A percentile compares a stretch with the other conserved stretches of the same genome.
phyloP scores from a whole-genome alignment of 331 rosid genomes.

The Pyrus hybrid region DNA sequence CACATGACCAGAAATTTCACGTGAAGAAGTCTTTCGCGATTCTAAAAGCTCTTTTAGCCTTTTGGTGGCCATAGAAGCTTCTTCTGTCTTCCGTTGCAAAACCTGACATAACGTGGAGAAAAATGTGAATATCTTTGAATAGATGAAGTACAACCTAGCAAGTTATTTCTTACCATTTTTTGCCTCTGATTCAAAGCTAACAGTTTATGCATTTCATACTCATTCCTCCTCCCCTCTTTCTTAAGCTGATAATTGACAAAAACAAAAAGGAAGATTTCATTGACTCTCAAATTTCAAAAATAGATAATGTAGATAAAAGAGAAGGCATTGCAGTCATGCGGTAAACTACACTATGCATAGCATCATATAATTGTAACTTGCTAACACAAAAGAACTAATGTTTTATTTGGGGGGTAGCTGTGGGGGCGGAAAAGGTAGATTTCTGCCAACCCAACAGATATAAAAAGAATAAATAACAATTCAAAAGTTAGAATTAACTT shows the following conservation, averaged over 20 bases:
- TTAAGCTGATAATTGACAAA: slow-evolving; percentile 56
- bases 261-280: not conserved
- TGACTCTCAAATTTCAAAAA: not conserved
- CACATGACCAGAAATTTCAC: slow-evolving; percentile 55
- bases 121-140: not conserved
- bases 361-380: not conserved
- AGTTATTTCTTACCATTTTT: slow-evolving; percentile 55
- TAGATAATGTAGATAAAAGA: not conserved
- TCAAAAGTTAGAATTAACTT: no score
- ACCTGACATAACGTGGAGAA: slow-evolving; percentile 35
- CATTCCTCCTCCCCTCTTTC: slow-evolving; percentile 96
- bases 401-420: not conserved
- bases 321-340: not conserved
- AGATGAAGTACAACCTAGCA: slow-evolving; percentile 6
- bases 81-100: slow-evolving; percentile 89
- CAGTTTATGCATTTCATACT: slow-evolving; percentile 93
- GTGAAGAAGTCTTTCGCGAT: slow-evolving; percentile 66
- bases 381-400: not conserved
- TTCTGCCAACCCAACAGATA: not conserved
- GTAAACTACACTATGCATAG: not conserved
- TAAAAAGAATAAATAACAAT: not conserved
- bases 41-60: slow-evolving; percentile 85
- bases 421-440: not conserved
- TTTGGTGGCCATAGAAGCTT: slow-evolving; percentile 81
- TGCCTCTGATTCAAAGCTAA: slow-evolving; percentile 89